Conservation (phyloP, 2,329 filamentous ascomycete species). For the Macrophomina pseudophaseolina region DNA sequence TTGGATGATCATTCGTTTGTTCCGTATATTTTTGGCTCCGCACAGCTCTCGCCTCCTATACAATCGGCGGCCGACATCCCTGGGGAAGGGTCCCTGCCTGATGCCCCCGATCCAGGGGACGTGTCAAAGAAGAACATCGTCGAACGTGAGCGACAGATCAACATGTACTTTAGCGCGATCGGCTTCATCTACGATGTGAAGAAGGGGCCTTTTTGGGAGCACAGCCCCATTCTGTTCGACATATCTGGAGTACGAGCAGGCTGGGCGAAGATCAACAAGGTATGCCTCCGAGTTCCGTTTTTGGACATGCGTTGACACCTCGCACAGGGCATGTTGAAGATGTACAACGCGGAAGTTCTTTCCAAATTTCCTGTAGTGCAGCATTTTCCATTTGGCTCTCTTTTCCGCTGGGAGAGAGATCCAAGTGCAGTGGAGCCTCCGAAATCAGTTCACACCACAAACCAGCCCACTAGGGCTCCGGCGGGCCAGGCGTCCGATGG, state of each 20-base stretch:
- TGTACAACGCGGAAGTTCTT: slow-evolving; percentile 96
- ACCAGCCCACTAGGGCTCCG: slow-evolving; percentile 39
- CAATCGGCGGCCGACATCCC: slow-evolving; percentile 62
- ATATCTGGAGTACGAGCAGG: slow-evolving; percentile 84
- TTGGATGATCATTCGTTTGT: slow-evolving; percentile 96
- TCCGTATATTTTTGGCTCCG: slow-evolving; percentile 93
- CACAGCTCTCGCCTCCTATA: slow-evolving; percentile 82
- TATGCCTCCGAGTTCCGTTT: slow-evolving; percentile 29
- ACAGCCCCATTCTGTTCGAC: slow-evolving; percentile 92
- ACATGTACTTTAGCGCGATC: slow-evolving; percentile 91
- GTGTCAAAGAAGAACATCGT: slow-evolving; percentile 57
- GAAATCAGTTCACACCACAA: slow-evolving; percentile 42
- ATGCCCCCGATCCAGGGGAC: slow-evolving; percentile 71
- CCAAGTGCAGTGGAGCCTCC: slow-evolving; percentile 42
- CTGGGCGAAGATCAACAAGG: slow-evolving; percentile 96
- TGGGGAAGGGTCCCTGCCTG: slow-evolving; percentile 74
- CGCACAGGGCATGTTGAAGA: slow-evolving; percentile 90
- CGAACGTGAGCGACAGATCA: slow-evolving; percentile 47
- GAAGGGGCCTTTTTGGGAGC: slow-evolving; percentile 90
- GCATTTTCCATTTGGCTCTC: slow-evolving; percentile 69
- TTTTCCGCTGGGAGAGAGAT: slow-evolving; percentile 55
- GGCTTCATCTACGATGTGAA: slow-evolving; percentile 99
- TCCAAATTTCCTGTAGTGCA: slow-evolving; percentile 99
- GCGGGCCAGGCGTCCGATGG: slow-evolving; percentile 33
- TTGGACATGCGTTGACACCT: slow-evolving; percentile 5